Percentiles rank a stretch among this genome's conserved stretches.
Evolutionary conservation across 352 stramenopile genomes (phyloP).

Genomic region (Globisporangium yorkense): DNA sequence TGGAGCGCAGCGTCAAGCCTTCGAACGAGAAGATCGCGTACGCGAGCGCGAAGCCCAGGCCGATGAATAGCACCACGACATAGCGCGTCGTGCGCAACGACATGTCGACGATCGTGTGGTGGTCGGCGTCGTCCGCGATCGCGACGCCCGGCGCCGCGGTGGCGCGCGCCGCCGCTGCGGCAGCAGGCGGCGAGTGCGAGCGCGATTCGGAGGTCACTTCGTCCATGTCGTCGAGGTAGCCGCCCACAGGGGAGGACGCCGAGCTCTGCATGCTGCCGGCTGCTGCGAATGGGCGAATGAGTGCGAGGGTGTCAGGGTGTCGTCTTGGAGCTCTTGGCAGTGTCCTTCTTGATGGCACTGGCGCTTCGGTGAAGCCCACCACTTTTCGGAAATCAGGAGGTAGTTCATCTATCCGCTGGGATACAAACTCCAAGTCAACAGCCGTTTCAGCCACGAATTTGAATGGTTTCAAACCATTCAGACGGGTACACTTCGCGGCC

Average conservation of each 20-base stretch:
- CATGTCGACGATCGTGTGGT: constrained; percentile 20
- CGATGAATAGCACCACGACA: constrained; percentile 13
- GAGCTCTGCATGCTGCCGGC: background rate
- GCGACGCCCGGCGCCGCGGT: background rate
- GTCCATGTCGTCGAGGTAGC: background rate
- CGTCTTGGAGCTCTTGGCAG: background rate
- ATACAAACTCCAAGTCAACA: background rate
- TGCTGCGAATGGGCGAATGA: background rate
- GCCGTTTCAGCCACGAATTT: background rate
- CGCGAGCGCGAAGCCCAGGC: constrained; percentile 12
- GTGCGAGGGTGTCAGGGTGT: background rate
- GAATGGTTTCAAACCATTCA: background rate
- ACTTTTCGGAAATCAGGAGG: background rate
- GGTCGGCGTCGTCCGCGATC: constrained; percentile 7
- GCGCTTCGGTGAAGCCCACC: background rate
- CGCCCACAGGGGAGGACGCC: background rate
- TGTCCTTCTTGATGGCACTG: background rate
- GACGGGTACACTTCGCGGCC: background rate
- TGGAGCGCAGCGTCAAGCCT: constrained; percentile 5
- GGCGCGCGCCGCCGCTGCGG: background rate
- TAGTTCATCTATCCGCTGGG: background rate
- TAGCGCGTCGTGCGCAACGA: constrained; percentile 17
- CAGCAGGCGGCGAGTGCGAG: background rate
- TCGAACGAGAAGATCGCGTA: constrained; percentile 16
- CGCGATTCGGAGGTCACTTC: background rate